Conservation (phyloP, 1,284 basidiomycete genomes). For the Cerioporus squamosus region DNA sequence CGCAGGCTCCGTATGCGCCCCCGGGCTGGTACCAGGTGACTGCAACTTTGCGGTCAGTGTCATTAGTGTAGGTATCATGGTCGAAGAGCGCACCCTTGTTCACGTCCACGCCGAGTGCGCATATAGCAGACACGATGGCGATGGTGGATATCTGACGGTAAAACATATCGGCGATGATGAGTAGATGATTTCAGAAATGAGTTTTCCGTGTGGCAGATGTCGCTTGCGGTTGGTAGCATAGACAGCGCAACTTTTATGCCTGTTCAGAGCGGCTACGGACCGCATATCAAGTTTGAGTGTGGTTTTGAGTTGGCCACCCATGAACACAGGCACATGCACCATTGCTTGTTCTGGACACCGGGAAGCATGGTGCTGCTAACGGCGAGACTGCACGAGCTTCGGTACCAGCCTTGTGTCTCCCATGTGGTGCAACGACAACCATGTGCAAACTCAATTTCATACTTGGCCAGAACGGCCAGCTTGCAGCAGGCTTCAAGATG, state of each 20-base stretch:
- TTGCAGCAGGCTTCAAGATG: no score
- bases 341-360: no score
- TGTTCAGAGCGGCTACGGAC: neutral
- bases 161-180: neutral
- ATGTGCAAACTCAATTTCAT: no score
- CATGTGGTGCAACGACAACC: no score
- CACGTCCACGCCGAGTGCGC: neutral
- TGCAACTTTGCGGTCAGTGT: neutral
- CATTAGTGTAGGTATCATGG: neutral
- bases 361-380: no score
- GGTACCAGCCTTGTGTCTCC: no score
- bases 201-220: neutral
- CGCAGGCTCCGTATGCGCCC: conserved; percentile 6
- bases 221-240: neutral
- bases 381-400: no score
- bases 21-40: conserved; percentile 5
- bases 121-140: neutral
- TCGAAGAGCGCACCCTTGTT: no score
- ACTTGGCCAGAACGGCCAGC: no score
- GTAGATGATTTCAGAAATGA: neutral
- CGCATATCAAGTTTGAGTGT: no score
- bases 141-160: neutral
- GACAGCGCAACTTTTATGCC: neutral
- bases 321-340: no score
- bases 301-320: no score